Evolutionary conservation across 345 rosid species (phyloP), one percentile per base, ranked within the genome.

Genomic region (Rubroshorea leprosula): DNA sequence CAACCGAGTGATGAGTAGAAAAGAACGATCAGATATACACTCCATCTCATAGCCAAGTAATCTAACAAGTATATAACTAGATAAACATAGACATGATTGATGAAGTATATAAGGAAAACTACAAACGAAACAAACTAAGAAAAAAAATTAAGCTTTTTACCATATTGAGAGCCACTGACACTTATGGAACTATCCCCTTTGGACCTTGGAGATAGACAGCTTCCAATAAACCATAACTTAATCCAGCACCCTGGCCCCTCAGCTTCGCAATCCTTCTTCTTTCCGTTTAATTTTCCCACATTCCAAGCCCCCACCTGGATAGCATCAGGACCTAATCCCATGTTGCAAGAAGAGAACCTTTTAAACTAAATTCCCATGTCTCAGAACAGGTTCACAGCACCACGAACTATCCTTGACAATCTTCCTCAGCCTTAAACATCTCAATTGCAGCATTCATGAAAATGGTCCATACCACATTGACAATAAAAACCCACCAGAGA

Each of bases 201-300:
- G 54, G 77, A 18, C 58, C 43, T 72, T 49, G 68, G 50, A 72
- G 74, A 65, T 39, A 77, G 45, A 63, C 65, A 75, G 66, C 69
- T 63, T 23, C 69, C 63, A 24, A 66, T 50, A 54, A 72, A 69
- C 74, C 67, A 65, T 47, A 72, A 68, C 57, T 65, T 75, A 39
- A 75, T 6, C 76, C 80, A 75, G 51, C 71, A 71, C 5, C 76
- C 66, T 24, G 55, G 13, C 50, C 15, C 63, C 56, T 54, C 54
- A 2, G 47, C 61, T 31, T 61, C 68, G 8, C 23, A 53, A 54
- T 49, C 63, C 57, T 68, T 58, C 68, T 64, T 61, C 57, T 75
- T 72, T 35, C 31, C 25, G 39, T 68, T 58, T 23, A 73, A 71
- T 18, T 67, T 64, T 17, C 53, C 67, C 57, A 27, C 60, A 57